Evolutionary conservation across 176 grass and related monocot species (phyloP), one percentile per base, ranked within the genome.

Genomic region (Cocos nucifera): DNA sequence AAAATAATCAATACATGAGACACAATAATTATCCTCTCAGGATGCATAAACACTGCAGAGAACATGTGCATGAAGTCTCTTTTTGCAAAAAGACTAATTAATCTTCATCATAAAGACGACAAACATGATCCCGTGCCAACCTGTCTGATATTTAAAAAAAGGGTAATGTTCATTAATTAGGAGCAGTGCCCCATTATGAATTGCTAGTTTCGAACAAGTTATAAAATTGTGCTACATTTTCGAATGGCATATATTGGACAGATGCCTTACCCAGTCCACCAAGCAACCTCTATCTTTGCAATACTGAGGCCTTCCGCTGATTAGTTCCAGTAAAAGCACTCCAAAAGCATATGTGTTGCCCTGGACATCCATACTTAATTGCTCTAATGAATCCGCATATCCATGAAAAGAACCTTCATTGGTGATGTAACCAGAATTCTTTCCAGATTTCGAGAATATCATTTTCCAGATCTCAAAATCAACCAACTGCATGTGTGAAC

Each of bases 381-480:
- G 80, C 32, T 89, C 75, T 69, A 62, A 73, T 56, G 73, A 68
- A 67, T 86, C 81, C 49, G 65, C 58, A 12, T 26, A 49, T 69
- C 51, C 53, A 66, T 73, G 70, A 15, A 67, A 60, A n/a, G 75
- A 82, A 30, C 73, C 80, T 10, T 74, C 77, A 52, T 85, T 79
- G 19, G 77, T 68, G n/a, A 72, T n/a, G 12, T 49, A 69, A 49
- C 56, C 78, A 21, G 78, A 69, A 44, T 61, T 57, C 1, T 86
- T 76, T 15, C 64, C 79, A 18, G 81, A 77, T 66, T 88, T 98
- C 20, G 78, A 69, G 17, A 79, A 57, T 49, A 91, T 71, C 28
- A 49, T 44, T 59, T 80, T 91, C 87, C 92, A 97, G 71, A 87
- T 85, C 67, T 97, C 87, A 49, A 97, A 88, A 73, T 98, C 87